These are phyloP conservation scores for Aegilops bicornis DNA, from an alignment of 176 grass and related monocot genomes.

Conservation along the genomic window DNA sequence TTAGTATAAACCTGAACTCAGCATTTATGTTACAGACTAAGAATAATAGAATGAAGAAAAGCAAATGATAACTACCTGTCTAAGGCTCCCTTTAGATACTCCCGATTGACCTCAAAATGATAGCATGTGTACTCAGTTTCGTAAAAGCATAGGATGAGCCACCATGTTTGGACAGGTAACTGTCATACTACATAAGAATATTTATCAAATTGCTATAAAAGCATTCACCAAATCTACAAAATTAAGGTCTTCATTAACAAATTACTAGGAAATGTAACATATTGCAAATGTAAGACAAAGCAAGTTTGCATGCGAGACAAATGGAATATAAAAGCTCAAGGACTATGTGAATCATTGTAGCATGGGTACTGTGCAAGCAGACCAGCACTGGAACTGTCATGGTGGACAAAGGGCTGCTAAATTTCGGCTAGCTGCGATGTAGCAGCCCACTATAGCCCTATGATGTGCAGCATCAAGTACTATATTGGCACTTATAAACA, in stretches of 20 bases:
- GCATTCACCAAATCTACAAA: not conserved
- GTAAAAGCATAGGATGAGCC: constrained; percentile 92
- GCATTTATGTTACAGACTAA: constrained; percentile 14
- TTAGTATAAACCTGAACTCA: constrained; percentile 22
- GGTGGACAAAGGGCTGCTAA: not conserved
- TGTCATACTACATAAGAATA: constrained; percentile 76
- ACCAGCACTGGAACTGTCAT: not conserved
- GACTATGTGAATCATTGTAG: constrained; percentile 7
- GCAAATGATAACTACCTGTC: constrained; percentile 58
- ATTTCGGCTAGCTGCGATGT: not conserved
- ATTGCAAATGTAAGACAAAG: constrained; percentile 21
- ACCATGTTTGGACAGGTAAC: constrained; percentile 91
- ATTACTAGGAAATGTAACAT: constrained; percentile 20
- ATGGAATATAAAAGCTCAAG: not conserved
- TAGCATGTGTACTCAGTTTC: constrained; percentile 97
- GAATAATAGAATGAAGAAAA: constrained; percentile 29
- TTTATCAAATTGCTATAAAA: constrained; percentile 15
- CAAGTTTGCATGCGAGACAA: not conserved
- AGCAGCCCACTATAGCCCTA: not conserved
- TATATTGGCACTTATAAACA: not conserved
- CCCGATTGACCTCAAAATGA: constrained; percentile 82
- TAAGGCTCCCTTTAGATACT: constrained; percentile 83
- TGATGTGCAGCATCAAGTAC: not conserved
- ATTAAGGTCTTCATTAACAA: not conserved
- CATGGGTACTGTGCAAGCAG: not conserved